phyloP scores from a whole-genome alignment of 148 eudicot genomes.

The Polygonum maritimum region DNA sequence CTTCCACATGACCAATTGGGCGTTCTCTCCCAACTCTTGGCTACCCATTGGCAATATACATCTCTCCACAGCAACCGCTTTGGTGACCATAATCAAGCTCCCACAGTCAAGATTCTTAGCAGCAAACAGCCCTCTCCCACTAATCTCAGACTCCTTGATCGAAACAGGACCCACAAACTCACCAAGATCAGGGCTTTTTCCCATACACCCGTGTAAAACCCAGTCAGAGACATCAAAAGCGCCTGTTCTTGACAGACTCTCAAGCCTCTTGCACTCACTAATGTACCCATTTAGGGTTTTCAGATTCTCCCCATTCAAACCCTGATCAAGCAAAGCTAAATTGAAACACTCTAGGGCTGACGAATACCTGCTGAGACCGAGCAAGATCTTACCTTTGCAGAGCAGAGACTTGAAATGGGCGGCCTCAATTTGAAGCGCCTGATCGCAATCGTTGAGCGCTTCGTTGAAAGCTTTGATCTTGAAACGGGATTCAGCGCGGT shows the following conservation, averaged over 20 bases:
- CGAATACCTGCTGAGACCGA: slow-evolving; percentile 44
- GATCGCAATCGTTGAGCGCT: slow-evolving; percentile 63
- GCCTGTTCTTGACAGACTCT: slow-evolving; percentile 53
- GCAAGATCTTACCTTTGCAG: slow-evolving; percentile 80
- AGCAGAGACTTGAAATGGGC: slow-evolving; percentile 61
- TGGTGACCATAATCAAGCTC: slow-evolving; percentile 52
- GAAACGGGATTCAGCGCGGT: slow-evolving; percentile 63
- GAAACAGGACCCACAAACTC: slow-evolving; percentile 73
- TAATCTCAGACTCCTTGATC: slow-evolving; percentile 66
- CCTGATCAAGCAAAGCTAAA: slow-evolving; percentile 37
- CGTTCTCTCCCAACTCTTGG: slow-evolving; percentile 35
- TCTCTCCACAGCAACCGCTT: slow-evolving; percentile 75
- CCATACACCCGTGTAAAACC: slow-evolving; percentile 44
- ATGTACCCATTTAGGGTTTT: slow-evolving; percentile 48
- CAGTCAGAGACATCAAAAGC: slow-evolving; percentile 73
- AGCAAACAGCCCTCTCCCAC: slow-evolving; percentile 82
- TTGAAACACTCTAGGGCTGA: slow-evolving; percentile 54
- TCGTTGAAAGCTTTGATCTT: slow-evolving; percentile 25
- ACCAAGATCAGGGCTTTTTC: slow-evolving; percentile 54
- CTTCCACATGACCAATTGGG: slow-evolving; percentile 69
- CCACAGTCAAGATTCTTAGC: slow-evolving; percentile 63
- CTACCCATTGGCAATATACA: slow-evolving; percentile 50
- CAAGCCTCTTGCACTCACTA: slow-evolving; percentile 61
- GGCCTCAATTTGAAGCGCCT: slow-evolving; percentile 44
- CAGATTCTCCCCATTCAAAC: slow-evolving; percentile 24